Evolutionary conservation across 1,284 basidiomycete genomes (phyloP), one percentile per base, ranked within the genome.

Genomic region (Singerocomus inundabilis): DNA sequence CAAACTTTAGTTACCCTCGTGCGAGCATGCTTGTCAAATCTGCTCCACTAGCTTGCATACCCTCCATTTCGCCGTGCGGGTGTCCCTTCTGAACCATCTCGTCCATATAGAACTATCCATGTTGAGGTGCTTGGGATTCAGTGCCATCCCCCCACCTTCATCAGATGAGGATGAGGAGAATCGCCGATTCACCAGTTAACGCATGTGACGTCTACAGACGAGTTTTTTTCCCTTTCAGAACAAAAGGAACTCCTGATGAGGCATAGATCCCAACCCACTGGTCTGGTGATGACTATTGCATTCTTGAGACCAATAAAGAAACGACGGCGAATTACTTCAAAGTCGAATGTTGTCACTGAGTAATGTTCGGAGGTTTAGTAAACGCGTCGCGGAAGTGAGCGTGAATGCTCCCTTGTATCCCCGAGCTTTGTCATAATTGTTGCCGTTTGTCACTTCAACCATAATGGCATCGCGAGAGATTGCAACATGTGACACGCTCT

Each of bases 1-100:
- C 36, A 82, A 78, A 65, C 64, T 83, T 53, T 83, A 66, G 69
- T 37, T 44, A 32, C 38, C 28, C 35, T 33, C 6, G 16, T 31
- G 21, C 24, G 16, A 38, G 12, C n/a, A 25, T 44, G 21, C 16
- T 35, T n/a, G 38, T 37, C 42, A 15, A 36, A 29, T 25, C 18
- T 36, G 12, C 28, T 3, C n/a, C 24, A 25, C 46, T 6, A 12
- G 26, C 25, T 24, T 34, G 28, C 24, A 48, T 51, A 50, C 38
- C 45, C 44, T 24, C 15, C 48, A 26, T 44, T 36, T 53, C 29
- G 38, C 36, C 37, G 11, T 38, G 30, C 32, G n/a, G 25, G 15
- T n/a, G 30, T 29, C 31, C 16, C 12, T 33, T 41, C 34, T 18
- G 15, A 24, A 33, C 6, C 9, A 13, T 36, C 25, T 30, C 5